These are phyloP conservation scores for Malus asiatica DNA, from an alignment of 306 rosid species.

Conservation along the genomic window DNA sequence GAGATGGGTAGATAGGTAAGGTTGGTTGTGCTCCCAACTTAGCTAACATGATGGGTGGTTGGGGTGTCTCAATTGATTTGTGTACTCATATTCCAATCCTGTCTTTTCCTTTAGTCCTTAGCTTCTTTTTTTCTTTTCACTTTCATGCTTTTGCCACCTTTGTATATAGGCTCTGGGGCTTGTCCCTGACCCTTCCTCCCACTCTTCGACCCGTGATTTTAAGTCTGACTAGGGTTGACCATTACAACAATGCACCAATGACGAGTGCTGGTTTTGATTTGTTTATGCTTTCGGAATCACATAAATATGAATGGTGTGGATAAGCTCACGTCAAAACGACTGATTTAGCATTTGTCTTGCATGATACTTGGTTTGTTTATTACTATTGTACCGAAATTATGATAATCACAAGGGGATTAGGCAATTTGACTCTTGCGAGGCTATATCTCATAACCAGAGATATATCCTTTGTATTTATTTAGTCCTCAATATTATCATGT, in stretches of 20 bases:
- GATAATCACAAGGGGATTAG: too few species aligned
- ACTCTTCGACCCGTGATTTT: neutral
- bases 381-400: too few species aligned
- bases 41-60: constrained; percentile 81
- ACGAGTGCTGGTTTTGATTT: neutral
- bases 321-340: too few species aligned
- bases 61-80: constrained; percentile 52
- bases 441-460: too few species aligned
- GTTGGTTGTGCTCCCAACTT: constrained; percentile 53
- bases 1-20: neutral
- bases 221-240: neutral
- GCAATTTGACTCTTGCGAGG: too few species aligned
- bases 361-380: too few species aligned
- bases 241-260: neutral
- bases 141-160: constrained; percentile 12
- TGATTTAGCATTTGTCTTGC: too few species aligned
- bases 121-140: neutral
- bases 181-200: neutral
- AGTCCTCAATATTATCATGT: too few species aligned
- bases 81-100: constrained; percentile 43
- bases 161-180: neutral
- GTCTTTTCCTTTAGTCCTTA: constrained; percentile 30
- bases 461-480: too few species aligned
- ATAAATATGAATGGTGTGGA: neutral
- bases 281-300: neutral